Conservation (phyloP, 306 rosid species). For the Biancaea sappan region DNA sequence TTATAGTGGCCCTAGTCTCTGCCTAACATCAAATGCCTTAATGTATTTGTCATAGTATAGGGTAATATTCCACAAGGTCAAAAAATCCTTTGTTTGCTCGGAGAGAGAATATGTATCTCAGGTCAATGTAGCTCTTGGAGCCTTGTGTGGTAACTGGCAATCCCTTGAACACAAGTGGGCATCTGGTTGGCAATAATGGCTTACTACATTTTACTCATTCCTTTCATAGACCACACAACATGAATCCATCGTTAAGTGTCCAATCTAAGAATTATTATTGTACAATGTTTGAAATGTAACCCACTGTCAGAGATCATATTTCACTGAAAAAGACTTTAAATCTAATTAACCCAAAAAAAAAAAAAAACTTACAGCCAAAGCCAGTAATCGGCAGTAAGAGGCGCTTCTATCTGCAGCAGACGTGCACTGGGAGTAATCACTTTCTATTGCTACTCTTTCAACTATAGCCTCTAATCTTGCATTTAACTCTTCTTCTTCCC, state of each 20-base stretch:
- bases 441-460: slow-evolving; percentile 35
- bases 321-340: not conserved
- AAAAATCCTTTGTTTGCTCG: not conserved
- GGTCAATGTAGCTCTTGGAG: slow-evolving; percentile 26
- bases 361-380: slow-evolving; percentile 67
- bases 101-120: not conserved
- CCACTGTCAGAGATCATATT: not conserved
- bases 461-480: slow-evolving; percentile 36
- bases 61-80: not conserved
- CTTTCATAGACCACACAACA: not conserved
- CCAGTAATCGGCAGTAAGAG: slow-evolving; percentile 71
- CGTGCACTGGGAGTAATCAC: slow-evolving; percentile 51
- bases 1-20: not conserved
- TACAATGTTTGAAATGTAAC: not conserved
- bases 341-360: slow-evolving; percentile 3
- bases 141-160: not conserved
- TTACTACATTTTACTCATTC: slow-evolving; percentile 13
- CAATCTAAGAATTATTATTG: not conserved
- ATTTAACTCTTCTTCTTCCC: slow-evolving; percentile 44
- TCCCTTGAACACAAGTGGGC: not conserved
- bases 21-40: not conserved
- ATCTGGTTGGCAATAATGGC: slow-evolving; percentile 23
- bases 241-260: not conserved
- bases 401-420: slow-evolving; percentile 67
- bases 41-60: not conserved